Evolutionary conservation across 148 eudicot species (phyloP).

Genomic region (Rhododendron williamsianum): DNA sequence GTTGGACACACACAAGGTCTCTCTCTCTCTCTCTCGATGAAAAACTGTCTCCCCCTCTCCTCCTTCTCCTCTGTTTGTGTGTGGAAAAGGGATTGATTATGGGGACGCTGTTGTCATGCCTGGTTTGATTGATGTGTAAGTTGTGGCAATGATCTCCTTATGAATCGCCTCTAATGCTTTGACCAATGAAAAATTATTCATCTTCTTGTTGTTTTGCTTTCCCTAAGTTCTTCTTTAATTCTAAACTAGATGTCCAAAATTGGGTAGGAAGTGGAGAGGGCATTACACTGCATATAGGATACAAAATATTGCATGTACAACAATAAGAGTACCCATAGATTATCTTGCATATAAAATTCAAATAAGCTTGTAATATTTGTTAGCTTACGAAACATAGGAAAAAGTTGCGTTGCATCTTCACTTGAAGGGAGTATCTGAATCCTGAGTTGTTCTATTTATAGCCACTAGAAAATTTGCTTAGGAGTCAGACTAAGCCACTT

Average conservation of each 20-base stretch:
- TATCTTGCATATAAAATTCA: neutral
- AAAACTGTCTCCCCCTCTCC: too few species aligned
- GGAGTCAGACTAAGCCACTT: too few species aligned
- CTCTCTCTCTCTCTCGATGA: too few species aligned
- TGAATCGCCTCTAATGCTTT: neutral
- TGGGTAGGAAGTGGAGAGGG: neutral
- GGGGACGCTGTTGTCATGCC: slow-evolving; percentile 98
- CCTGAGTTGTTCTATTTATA: too few species aligned
- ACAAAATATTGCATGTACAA: neutral
- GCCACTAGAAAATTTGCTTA: too few species aligned
- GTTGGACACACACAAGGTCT: too few species aligned
- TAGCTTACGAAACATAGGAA: neutral
- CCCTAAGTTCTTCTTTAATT: neutral
- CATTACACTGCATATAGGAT: neutral
- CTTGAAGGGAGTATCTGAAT: neutral
- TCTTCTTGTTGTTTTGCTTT: neutral
- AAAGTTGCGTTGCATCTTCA: neutral
- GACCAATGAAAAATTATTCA: neutral
- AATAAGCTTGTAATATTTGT: neutral
- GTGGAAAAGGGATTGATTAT: slow-evolving; percentile 53
- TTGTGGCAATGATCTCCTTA: slow-evolving; percentile 7
- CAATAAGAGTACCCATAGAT: neutral
- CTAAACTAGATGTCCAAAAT: neutral
- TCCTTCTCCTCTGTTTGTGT: too few species aligned
- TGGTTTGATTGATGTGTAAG: slow-evolving; percentile 95